Conservation (phyloP, 805 yeast genomes). For the Candida pseudofarinosa region DNA sequence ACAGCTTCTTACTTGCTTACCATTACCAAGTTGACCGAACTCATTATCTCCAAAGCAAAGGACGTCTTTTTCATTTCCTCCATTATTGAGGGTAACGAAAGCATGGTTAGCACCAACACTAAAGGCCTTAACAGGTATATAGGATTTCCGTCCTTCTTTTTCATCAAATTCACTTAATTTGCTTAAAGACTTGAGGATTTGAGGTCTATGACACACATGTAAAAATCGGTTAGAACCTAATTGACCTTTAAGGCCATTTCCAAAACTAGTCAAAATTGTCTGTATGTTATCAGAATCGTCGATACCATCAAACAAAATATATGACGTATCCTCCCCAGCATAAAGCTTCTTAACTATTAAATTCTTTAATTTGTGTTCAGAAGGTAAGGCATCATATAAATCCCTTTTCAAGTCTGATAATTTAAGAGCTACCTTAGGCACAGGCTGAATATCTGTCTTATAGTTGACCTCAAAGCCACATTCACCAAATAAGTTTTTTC, state of each 20-base stretch:
- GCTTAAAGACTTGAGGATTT: slow-evolving; percentile 46
- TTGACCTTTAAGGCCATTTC: slow-evolving; percentile 83
- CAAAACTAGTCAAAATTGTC: slow-evolving; percentile 56
- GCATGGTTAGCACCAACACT: slow-evolving; percentile 64
- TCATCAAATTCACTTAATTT: slow-evolving; percentile 56
- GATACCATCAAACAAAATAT: slow-evolving; percentile 22
- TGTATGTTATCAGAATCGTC: slow-evolving; percentile 12
- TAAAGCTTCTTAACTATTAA: slow-evolving; percentile 50
- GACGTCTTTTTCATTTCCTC: slow-evolving; percentile 47
- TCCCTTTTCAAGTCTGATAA: slow-evolving; percentile 10
- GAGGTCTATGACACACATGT: slow-evolving; percentile 70
- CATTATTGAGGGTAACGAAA: slow-evolving; percentile 53
- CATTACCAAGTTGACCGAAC: slow-evolving; percentile 80
- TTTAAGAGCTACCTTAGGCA: slow-evolving; percentile 50
- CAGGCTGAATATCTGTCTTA: slow-evolving; percentile 63
- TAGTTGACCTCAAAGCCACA: slow-evolving; percentile 66
- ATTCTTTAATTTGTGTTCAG: slow-evolving; percentile 27
- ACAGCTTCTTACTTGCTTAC: slow-evolving; percentile 58
- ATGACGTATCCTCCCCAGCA: slow-evolving; percentile 66
- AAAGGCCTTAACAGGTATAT: slow-evolving; percentile 49
- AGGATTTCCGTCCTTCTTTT: slow-evolving; percentile 30
- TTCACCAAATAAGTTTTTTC: slow-evolving; percentile 82
- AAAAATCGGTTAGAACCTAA: slow-evolving; percentile 73
- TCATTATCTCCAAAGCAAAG: slow-evolving; percentile 83
- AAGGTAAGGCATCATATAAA: slow-evolving; percentile 28